Evolutionary conservation across 2,329 filamentous ascomycete species (phyloP), one percentile per base, ranked within the genome.

Genomic region (Purpureocillium takamizusanense): DNA sequence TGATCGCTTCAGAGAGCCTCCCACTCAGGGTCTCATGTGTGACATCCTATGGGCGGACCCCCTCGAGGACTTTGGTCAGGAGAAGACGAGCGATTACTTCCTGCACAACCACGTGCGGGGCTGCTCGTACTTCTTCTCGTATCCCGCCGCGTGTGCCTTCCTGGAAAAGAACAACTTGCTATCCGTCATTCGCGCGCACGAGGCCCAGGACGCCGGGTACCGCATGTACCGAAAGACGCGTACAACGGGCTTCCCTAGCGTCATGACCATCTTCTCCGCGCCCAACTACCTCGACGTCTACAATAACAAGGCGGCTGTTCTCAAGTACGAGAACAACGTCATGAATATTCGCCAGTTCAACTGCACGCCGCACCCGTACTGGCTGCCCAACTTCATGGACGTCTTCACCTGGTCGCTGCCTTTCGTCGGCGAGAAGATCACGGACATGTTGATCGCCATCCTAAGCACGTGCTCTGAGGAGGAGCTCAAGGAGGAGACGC

Each of bases 321-420:
- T 98, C 54, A 98, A 98, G 69, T 98, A 98, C 61, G 92, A 98
- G 69, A 98, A 98, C 66, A 98, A 98, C 57, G 92, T 98, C 44
- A 98, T 98, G 92, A 98, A 98, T 71, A 98, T 98, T 58, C 80
- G 92, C 42, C 92, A 98, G 64, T 98, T 98, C 71, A 98, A 98
- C 73, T 98, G 90, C 76, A 97, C 92, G 16, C 92, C 92, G 27
- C 92, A 98, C 62, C 92, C 92, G 7, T 98, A 98, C 72, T 98
- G 92, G 92, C 77, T 98, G 35, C 92, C 92, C 39, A 98, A 98
- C 70, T 98, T 98, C 60, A 98, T 98, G 92, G 92, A 98, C 56
- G 92, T 98, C 46, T 98, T 98, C 60, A 98, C 92, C n/a, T 98
- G 92, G 92, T 98, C 92, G 27, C 72, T 98, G 43, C 92, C 92